Evolutionary conservation across 2,329 filamentous ascomycete species (phyloP), one percentile per base, ranked within the genome.

Genomic region (Pseudogymnoascus sp.): DNA sequence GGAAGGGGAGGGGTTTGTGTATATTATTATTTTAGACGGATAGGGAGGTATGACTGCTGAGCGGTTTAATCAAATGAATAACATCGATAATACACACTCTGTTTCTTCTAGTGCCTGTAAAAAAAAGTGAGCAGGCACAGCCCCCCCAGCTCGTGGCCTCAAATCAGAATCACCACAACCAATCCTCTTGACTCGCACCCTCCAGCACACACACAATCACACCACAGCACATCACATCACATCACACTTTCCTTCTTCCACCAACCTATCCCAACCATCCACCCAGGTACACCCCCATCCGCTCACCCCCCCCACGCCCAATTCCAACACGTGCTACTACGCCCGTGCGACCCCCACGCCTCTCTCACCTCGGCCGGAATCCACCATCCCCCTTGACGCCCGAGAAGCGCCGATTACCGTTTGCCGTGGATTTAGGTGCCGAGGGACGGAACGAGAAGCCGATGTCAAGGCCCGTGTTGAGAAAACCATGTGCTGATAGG

Each of bases 21-120:
- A 47, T 47, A 47, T 47, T 43, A 43, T 43, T 47, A 28, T 47
- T 47, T 47, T 47, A 47, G 41, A 47, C 12, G 20, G 39, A 41
- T n/a, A 6, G 41, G 41, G 41, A 28, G 41, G 38, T 2, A 41
- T 11, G 41, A 47, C 41, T 47, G 41, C 41, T 47, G 41, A 28
- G 41, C 41, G 41, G 41, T 28, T 22, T 41, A 39, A 41, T 47
- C 11, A 14, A 43, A 28, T n/a, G 12, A 47, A 47, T 25, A 9
- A 43, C 11, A 28, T 16, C 41, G 6, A 47, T 16, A 28, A 16
- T 9, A 47, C 12, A n/a, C 12, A 28, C 2, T 25, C 12, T 5
- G 8, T 12, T 39, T 7, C 16, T 11, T 5, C 20, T 4, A 7
- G 6, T 9, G 20, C n/a, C n/a, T 20, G 16, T 6, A 6, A 2